These are phyloP conservation scores for Verticillium dahliae DNA, from an alignment of 2,329 filamentous ascomycete genomes.

Conservation along the genomic window DNA sequence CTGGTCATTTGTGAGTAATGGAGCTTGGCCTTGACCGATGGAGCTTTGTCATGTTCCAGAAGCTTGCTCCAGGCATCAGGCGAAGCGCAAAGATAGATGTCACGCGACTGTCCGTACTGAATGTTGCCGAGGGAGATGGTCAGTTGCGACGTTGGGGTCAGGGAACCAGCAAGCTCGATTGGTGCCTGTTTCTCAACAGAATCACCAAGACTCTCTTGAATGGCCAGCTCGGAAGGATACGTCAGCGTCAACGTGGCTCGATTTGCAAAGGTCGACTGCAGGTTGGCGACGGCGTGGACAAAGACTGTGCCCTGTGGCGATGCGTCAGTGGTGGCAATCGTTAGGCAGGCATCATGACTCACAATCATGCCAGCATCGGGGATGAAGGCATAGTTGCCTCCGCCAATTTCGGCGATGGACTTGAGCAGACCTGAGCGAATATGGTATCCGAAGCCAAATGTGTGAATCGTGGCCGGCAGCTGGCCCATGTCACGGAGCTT, in stretches of 20 bases:
- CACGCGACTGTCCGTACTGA: conserved; percentile 55
- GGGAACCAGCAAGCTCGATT: conserved; percentile 8
- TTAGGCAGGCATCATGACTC: conserved; percentile 6
- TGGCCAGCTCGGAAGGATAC: conserved; percentile 25
- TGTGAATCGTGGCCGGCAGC: conserved; percentile 40
- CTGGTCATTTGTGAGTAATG: conserved; percentile 13
- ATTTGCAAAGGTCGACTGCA: conserved; percentile 51
- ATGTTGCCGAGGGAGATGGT: conserved; percentile 42
- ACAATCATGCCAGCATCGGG: conserved; percentile 56
- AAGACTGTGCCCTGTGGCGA: conserved; percentile 46
- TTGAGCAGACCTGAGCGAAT: conserved; percentile 48
- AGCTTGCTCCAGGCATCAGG: not conserved
- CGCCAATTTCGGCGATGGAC: conserved; percentile 50
- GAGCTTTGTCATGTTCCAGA: not conserved
- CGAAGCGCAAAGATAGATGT: conserved; percentile 37
- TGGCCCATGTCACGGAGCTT: conserved; percentile 36
- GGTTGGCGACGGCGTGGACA: conserved; percentile 53
- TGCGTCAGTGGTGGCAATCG: conserved; percentile 2
- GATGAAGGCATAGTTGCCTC: conserved; percentile 55
- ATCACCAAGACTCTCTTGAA: conserved; percentile 32
- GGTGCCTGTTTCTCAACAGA: conserved; percentile 26
- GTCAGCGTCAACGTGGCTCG: conserved; percentile 35
- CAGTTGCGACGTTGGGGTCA: conserved; percentile 16
- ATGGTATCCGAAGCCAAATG: conserved; percentile 47
- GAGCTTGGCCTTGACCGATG: conserved; percentile 3